These are phyloP conservation scores for Trichoderma brevicompactum DNA, from an alignment of 2,329 filamentous ascomycete species.

Conservation along the genomic window DNA sequence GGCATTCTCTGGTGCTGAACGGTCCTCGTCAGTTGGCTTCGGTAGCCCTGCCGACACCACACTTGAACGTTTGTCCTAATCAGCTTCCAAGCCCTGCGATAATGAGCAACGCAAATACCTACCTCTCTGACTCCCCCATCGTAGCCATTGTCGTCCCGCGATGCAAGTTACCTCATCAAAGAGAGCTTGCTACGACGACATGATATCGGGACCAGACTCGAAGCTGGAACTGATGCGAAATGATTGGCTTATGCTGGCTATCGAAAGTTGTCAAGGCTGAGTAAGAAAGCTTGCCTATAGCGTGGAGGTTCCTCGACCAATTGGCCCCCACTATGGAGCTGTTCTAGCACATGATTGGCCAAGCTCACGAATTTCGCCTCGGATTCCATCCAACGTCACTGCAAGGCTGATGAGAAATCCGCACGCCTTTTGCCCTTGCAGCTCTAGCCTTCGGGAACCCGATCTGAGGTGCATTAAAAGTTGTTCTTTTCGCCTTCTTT, in stretches of 20 bases:
- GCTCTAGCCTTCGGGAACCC: slow-evolving; percentile 5
- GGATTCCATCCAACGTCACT: slow-evolving; percentile 33
- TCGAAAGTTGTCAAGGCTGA: slow-evolving; percentile 38
- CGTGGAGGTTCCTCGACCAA: slow-evolving; percentile 22
- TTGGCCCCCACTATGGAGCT: slow-evolving; percentile 23
- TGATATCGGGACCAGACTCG: neutral
- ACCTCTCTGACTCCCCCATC: slow-evolving; percentile 19
- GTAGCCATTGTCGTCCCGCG: slow-evolving; percentile 24
- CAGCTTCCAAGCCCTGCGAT: slow-evolving; percentile 1
- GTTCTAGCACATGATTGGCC: slow-evolving; percentile 22
- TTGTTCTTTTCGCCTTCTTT: neutral
- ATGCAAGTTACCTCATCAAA: slow-evolving; percentile 14
- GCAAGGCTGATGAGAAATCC: slow-evolving; percentile 57
- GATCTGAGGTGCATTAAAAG: slow-evolving; percentile 3
- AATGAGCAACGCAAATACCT: neutral
- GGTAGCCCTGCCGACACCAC: slow-evolving; percentile 13
- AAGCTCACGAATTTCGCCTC: neutral
- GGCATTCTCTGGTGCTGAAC: neutral
- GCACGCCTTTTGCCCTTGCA: slow-evolving; percentile 31
- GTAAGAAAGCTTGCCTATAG: slow-evolving; percentile 16
- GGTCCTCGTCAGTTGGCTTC: neutral
- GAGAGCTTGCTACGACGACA: neutral
- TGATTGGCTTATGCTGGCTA: slow-evolving; percentile 2
- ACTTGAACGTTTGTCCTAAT: neutral
- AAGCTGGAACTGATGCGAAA: neutral